These are phyloP conservation scores for Davidsoniella australis DNA, from an alignment of 2,329 filamentous ascomycete genomes.

Conservation along the genomic window DNA sequence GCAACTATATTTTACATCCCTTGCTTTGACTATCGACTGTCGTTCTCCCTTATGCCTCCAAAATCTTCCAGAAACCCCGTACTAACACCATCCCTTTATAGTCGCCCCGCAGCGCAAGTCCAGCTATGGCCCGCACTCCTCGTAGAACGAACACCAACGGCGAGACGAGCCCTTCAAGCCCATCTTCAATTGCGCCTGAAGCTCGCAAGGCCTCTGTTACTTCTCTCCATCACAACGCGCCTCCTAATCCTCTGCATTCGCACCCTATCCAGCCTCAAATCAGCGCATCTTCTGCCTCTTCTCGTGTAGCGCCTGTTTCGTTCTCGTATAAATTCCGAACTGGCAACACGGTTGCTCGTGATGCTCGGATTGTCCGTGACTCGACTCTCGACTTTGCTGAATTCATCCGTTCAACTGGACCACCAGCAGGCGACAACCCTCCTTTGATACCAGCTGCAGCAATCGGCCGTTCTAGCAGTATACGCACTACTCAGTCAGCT, in stretches of 20 bases:
- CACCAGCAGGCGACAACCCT: slow-evolving; percentile 29
- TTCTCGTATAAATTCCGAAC: neutral
- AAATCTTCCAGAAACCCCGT: slow-evolving; percentile 1
- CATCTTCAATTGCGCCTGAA: slow-evolving; percentile 28
- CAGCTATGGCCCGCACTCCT: slow-evolving; percentile 24
- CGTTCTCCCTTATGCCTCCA: too few species aligned
- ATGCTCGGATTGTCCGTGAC: slow-evolving; percentile 53
- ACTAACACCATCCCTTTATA: slow-evolving; percentile 5
- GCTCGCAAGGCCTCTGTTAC: slow-evolving; percentile 11
- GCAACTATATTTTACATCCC: neutral
- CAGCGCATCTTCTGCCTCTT: slow-evolving; percentile 12
- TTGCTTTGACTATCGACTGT: neutral
- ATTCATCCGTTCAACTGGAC: slow-evolving; percentile 75
- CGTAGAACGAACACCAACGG: slow-evolving; percentile 31
- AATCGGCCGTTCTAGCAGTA: slow-evolving; percentile 21
- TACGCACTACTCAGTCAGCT: slow-evolving; percentile 23
- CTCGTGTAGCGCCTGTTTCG: slow-evolving; percentile 3
- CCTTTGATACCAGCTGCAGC: slow-evolving; percentile 15
- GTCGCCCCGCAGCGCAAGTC: slow-evolving; percentile 19
- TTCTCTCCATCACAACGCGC: slow-evolving; percentile 12
- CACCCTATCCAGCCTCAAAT: slow-evolving; percentile 10
- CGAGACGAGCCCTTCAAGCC: slow-evolving; percentile 26
- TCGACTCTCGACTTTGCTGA: slow-evolving; percentile 72
- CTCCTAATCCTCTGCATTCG: slow-evolving; percentile 10
- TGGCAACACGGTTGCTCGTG: slow-evolving; percentile 34